Conservation (phyloP, 768 basidiomycete genomes). For the Cubamyces lactineus region DNA sequence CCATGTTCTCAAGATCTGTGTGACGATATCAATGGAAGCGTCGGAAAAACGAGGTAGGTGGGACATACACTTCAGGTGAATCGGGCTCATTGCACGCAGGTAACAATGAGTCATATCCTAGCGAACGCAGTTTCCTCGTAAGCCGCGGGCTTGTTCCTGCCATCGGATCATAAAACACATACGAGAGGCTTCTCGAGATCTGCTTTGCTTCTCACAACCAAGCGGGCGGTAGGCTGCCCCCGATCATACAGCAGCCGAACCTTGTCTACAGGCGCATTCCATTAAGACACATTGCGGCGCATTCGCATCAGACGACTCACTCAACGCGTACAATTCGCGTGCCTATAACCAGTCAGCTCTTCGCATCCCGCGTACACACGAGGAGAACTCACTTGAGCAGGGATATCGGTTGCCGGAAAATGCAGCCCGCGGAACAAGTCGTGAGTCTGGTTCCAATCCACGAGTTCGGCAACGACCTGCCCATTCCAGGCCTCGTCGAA, state of each 20-base stretch:
- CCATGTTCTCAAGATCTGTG: conserved; percentile 77
- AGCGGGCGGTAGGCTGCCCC: conserved; percentile 68
- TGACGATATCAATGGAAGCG: conserved; percentile 3
- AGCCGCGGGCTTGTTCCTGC: not conserved
- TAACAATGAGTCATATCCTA: conserved; percentile 86
- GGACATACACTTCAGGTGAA: conserved; percentile 73
- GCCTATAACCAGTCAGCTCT: conserved; percentile 43
- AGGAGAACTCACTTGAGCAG: conserved; percentile 54
- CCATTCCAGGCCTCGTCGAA: conserved; percentile 84
- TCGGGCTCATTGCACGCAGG: conserved; percentile 85
- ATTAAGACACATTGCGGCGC: not conserved
- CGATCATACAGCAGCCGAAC: conserved; percentile 79
- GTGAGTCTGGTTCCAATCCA: conserved; percentile 75
- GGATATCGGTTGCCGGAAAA: conserved; percentile 72
- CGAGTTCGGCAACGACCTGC: conserved; percentile 75
- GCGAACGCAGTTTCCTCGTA: not conserved
- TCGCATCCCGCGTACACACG: not conserved
- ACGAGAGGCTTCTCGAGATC: conserved; percentile 73
- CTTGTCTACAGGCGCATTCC: conserved; percentile 52
- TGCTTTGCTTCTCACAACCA: conserved; percentile 61
- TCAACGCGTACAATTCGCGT: conserved; percentile 67
- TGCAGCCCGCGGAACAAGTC: conserved; percentile 75
- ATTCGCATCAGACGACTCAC: conserved; percentile 38
- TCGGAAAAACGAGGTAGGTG: not conserved
- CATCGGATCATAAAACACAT: conserved; percentile 28